Conservation (phyloP, 139 green algal species). For the Volvox africanus region DNA sequence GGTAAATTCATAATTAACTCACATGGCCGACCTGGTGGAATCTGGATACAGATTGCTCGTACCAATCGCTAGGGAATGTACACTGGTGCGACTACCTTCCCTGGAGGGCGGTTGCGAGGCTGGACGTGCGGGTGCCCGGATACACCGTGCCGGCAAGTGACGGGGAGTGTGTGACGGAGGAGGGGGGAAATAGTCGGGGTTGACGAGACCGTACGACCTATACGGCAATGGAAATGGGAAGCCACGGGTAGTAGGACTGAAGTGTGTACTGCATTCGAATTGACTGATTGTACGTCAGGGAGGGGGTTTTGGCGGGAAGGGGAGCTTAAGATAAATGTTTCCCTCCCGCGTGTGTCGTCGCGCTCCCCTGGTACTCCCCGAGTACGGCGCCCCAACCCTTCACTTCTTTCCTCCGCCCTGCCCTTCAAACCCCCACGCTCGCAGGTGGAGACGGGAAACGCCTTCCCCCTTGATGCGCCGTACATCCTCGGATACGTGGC, state of each 20-base stretch:
- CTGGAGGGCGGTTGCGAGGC: conserved; percentile 54
- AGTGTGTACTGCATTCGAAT: too few species aligned
- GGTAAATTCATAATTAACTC: too few species aligned
- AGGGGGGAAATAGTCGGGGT: too few species aligned
- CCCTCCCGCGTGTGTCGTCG: too few species aligned
- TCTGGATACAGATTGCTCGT: conserved; percentile 56
- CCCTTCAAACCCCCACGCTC: background rate
- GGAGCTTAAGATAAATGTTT: too few species aligned
- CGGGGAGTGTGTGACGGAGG: background rate
- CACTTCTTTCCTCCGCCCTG: background rate
- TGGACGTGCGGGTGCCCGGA: conserved; percentile 71
- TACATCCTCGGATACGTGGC: conserved; percentile 62
- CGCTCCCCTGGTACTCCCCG: background rate
- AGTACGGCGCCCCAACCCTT: background rate
- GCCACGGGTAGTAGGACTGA: too few species aligned
- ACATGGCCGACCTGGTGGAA: conserved; percentile 72
- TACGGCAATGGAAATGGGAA: too few species aligned
- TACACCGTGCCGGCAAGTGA: conserved; percentile 57
- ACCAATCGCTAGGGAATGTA: conserved; percentile 35
- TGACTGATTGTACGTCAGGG: too few species aligned
- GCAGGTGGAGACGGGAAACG: conserved; percentile 38
- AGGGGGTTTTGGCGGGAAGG: too few species aligned
- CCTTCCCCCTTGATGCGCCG: conserved; percentile 43
- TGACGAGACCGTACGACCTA: too few species aligned
- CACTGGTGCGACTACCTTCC: conserved; percentile 60